phyloP scores from a whole-genome alignment of 2,329 filamentous ascomycete species.

The Pseudocercospora fuligena region DNA sequence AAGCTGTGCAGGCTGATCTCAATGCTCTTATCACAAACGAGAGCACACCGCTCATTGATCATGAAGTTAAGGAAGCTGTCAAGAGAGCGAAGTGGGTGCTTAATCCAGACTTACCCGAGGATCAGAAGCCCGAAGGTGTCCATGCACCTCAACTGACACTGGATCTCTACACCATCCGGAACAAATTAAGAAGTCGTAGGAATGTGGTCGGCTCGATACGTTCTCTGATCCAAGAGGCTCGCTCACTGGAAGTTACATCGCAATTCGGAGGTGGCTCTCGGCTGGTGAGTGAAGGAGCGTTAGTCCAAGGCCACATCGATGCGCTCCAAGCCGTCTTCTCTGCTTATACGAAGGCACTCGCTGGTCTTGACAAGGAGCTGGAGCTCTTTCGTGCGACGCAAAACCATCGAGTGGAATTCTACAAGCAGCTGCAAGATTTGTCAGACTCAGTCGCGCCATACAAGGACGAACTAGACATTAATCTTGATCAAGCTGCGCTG shows the following conservation, averaged over 20 bases:
- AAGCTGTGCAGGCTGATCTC: constrained; percentile 78
- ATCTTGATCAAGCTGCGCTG: constrained; percentile 58
- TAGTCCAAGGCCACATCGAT: constrained; percentile 68
- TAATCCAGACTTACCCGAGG: constrained; percentile 63
- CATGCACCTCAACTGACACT: constrained; percentile 71
- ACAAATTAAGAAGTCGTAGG: constrained; percentile 54
- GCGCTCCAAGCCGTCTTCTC: constrained; percentile 59
- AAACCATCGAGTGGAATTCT: constrained; percentile 87
- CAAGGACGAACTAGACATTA: constrained; percentile 65
- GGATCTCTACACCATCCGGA: constrained; percentile 53
- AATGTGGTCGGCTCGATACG: constrained; percentile 68
- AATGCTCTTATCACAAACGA: constrained; percentile 77
- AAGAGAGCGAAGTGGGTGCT: constrained; percentile 33
- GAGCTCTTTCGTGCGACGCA: constrained; percentile 77
- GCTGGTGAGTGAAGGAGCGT: constrained; percentile 65
- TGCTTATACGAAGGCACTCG: constrained; percentile 58
- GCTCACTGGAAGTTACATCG: constrained; percentile 64
- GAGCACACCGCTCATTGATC: constrained; percentile 72
- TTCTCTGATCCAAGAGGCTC: constrained; percentile 70
- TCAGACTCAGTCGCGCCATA: constrained; percentile 84
- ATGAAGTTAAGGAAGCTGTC: constrained; percentile 65
- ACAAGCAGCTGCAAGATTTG: constrained; percentile 86
- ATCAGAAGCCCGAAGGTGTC: constrained; percentile 60
- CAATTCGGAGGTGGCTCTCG: constrained; percentile 64
- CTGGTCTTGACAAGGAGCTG: constrained; percentile 68